Evolutionary conservation across 495 filamentous ascomycete species (phyloP), one percentile per base, ranked within the genome.

Genomic region (Podospora australis): DNA sequence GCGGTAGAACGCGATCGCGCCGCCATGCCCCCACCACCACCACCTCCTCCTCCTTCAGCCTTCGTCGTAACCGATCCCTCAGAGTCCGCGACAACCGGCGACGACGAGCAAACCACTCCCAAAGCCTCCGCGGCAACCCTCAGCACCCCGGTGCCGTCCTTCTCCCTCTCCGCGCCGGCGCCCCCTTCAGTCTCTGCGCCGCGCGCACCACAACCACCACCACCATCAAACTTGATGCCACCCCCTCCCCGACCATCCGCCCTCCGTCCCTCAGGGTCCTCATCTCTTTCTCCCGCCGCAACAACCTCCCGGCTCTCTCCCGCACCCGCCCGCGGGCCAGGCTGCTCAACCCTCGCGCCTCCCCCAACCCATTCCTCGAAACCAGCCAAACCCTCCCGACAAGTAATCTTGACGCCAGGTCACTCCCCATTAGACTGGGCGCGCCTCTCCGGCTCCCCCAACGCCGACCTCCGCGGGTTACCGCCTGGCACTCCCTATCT

Each of bases 341-440:
- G 64, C 19, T 61, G 59, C 0, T 66, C 64, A 1, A 63, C 55
- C 34, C 71, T 69, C 45, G 64, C 70, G 23, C 78, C 65, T 0
- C 72, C 71, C 0, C 77, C 70, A 1, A 71, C 74, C 2, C 72
- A 73, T 59, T 58, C 49, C 29, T 42, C 62, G 52, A 73, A 70
- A 26, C 74, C 74, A 8, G 45, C 65, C 7, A 77, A 74, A 52
- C 74, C 74, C 14, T 70, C 65, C 20, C 61, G 63, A 47, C 56
- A 86, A 54, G 87, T 95, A 17, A 69, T 83, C 13, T 82, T 98
- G 25, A 73, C 79, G 24, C 92, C 92, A 0, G 92, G 92, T 29
- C 90, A 86, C 72, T 91, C 86, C 1, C 92, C 92, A 0, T 82
- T 98, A 5, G 92, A 98, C 75, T 98, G 92, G 92, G 92, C 92